Conservation (phyloP, 805 yeast genomes). For the Deakozyma indianensis region DNA sequence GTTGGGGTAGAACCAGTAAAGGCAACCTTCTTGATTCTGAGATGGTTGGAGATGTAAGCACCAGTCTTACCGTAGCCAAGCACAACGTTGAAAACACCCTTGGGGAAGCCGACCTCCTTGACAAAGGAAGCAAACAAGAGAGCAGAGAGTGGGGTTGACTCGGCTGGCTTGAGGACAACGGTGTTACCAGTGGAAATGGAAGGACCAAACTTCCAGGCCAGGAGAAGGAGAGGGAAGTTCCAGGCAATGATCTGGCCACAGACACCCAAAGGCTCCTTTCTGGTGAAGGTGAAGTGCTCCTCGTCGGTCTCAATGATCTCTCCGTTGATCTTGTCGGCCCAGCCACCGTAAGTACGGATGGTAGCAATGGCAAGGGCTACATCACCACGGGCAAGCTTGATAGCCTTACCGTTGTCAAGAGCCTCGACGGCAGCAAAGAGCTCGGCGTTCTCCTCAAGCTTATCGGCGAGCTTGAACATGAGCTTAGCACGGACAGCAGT, state of each 20-base stretch:
- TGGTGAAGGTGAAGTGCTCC: slow-evolving; percentile 50
- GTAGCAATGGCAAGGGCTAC: slow-evolving; percentile 41
- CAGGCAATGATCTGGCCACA: slow-evolving; percentile 61
- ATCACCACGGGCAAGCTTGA: slow-evolving; percentile 28
- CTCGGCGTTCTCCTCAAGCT: slow-evolving; percentile 60
- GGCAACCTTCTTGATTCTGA: slow-evolving; percentile 68
- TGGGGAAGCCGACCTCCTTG: slow-evolving; percentile 57
- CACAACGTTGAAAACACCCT: slow-evolving; percentile 60
- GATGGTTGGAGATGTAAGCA: slow-evolving; percentile 49
- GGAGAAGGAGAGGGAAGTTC: slow-evolving; percentile 61
- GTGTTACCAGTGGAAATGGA: slow-evolving; percentile 72
- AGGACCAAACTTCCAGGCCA: slow-evolving; percentile 72
- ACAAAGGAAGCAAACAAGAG: slow-evolving; percentile 45
- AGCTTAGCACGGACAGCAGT: slow-evolving; percentile 53
- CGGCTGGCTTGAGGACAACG: slow-evolving; percentile 60
- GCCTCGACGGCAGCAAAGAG: slow-evolving; percentile 70
- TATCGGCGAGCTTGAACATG: slow-evolving; percentile 61
- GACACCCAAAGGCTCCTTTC: slow-evolving; percentile 53
- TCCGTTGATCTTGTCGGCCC: slow-evolving; percentile 60
- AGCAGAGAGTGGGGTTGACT: slow-evolving; percentile 59
- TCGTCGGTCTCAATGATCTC: slow-evolving; percentile 42
- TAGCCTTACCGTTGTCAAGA: slow-evolving; percentile 78
- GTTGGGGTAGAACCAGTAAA: slow-evolving; percentile 90
- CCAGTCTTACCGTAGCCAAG: slow-evolving; percentile 58
- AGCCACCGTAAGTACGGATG: slow-evolving; percentile 57